These are phyloP conservation scores for Penicillium argentinense DNA, from an alignment of 495 filamentous ascomycete species.

Conservation along the genomic window DNA sequence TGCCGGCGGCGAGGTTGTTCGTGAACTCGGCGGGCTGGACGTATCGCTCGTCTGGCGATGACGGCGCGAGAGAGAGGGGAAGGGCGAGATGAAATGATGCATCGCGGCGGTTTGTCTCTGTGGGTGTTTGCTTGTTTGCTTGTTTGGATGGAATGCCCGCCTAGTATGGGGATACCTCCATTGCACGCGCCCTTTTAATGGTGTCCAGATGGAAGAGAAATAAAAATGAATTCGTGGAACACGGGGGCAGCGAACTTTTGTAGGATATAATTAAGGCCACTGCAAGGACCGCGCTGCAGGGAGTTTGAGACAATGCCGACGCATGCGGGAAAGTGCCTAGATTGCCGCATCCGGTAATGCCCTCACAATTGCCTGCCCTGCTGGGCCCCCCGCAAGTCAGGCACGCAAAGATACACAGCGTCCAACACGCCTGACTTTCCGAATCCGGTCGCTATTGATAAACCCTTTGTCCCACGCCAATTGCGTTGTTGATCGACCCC, in stretches of 20 bases:
- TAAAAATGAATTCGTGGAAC: too few relatives aligned
- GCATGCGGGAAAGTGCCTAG: constrained; percentile 16
- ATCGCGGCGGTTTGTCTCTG: constrained; percentile 2
- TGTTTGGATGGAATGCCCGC: background rate
- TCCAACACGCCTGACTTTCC: too few relatives aligned
- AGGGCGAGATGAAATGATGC: constrained; percentile 18
- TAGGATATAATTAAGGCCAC: too few relatives aligned
- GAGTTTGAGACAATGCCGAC: constrained; percentile 29
- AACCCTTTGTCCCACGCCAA: too few relatives aligned
- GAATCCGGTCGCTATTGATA: too few relatives aligned
- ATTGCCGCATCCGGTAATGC: constrained; percentile 12
- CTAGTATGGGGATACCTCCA: background rate
- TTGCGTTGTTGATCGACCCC: background rate
- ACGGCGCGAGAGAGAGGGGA: constrained; percentile 14
- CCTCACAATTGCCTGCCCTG: too few relatives aligned
- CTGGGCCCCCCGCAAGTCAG: too few relatives aligned
- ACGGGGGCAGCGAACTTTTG: too few relatives aligned
- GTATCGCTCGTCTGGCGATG: constrained; percentile 13
- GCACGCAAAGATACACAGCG: too few relatives aligned
- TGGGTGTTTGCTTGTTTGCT: background rate
- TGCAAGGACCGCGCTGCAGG: constrained; percentile 28
- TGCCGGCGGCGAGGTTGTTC: constrained; percentile 23
- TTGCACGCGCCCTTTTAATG: too few relatives aligned
- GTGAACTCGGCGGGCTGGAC: constrained; percentile 20
- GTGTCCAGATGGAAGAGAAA: too few relatives aligned